Evolutionary conservation across 2,329 filamentous ascomycete genomes (phyloP).

Genomic region (Tolypocladium capitatum): DNA sequence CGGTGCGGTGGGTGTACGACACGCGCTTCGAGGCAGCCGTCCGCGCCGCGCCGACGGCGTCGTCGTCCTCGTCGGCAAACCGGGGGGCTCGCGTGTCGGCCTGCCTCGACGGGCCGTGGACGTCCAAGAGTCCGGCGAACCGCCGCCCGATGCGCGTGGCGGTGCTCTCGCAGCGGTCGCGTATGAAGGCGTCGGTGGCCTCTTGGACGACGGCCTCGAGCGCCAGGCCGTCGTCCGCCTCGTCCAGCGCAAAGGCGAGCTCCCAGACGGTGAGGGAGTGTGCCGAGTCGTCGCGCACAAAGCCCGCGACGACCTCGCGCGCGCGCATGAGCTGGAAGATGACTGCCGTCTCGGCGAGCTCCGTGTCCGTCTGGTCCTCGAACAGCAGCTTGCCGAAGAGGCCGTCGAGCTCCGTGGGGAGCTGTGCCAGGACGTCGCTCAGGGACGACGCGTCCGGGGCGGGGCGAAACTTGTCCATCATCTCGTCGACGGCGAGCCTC

Average conservation of each 20-base stretch:
- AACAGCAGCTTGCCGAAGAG: slow-evolving; percentile 19
- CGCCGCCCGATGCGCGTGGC: slow-evolving; percentile 5
- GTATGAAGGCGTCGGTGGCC: slow-evolving; percentile 7
- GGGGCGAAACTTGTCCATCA: slow-evolving; percentile 9
- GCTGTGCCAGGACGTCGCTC: slow-evolving; percentile 1
- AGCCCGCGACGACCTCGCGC: slow-evolving; percentile 17
- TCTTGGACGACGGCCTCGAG: slow-evolving; percentile 9
- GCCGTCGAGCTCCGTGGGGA: slow-evolving; percentile 14
- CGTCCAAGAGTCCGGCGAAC: slow-evolving; percentile 14
- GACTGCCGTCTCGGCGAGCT: slow-evolving; percentile 10
- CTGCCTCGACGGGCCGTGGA: slow-evolving; percentile 11
- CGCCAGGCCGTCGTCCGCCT: slow-evolving; percentile 8
- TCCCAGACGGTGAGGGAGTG: slow-evolving; percentile 20
- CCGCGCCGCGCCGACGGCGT: too few species aligned
- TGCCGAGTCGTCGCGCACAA: slow-evolving; percentile 18
- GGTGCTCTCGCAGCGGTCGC: slow-evolving; percentile 7
- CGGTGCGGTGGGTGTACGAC: too few species aligned
- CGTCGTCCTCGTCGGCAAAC: too few species aligned
- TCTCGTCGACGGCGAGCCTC: slow-evolving; percentile 14
- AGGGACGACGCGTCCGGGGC: not conserved
- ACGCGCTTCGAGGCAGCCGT: too few species aligned
- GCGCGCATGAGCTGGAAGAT: slow-evolving; percentile 18
- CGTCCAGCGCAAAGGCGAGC: slow-evolving; percentile 14
- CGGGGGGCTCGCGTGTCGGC: too few species aligned
- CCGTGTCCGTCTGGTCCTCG: slow-evolving; percentile 7